Conservation (phyloP, 78 protist genomes). For the Mastigamoeba balamuthi region DNA sequence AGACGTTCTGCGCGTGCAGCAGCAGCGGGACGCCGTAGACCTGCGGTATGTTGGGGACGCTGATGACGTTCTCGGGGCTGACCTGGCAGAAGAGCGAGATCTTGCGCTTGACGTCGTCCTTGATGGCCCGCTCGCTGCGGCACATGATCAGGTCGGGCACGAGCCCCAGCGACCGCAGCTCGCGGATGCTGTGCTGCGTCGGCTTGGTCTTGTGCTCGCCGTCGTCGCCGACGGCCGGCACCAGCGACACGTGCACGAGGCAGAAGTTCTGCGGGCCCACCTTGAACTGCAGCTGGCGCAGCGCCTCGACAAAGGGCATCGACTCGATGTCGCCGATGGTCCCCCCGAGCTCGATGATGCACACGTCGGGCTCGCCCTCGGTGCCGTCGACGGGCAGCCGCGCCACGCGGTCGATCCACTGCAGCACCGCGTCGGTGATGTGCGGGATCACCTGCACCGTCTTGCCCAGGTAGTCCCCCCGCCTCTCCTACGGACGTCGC, state of each 20-base stretch:
- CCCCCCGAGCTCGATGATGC: constrained; percentile 90
- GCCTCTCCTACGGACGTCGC: constrained; percentile 71
- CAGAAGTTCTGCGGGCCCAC: constrained; percentile 73
- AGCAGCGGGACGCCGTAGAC: constrained; percentile 83
- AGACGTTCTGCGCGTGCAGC: constrained; percentile 48
- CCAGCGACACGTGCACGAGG: constrained; percentile 58
- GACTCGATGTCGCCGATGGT: constrained; percentile 94
- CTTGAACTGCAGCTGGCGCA: constrained; percentile 85
- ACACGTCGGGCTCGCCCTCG: constrained; percentile 71
- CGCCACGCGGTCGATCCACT: constrained; percentile 89
- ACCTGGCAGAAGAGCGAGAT: constrained; percentile 85
- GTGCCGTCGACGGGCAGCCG: constrained; percentile 64
- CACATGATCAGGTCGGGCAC: constrained; percentile 86
- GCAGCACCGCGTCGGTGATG: constrained; percentile 74
- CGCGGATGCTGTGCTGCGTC: constrained; percentile 81
- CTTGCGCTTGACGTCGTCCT: constrained; percentile 38
- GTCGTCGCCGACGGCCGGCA: constrained; percentile 65
- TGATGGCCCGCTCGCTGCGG: constrained; percentile 58
- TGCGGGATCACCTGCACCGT: constrained; percentile 99
- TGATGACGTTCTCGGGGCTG: constrained; percentile 45
- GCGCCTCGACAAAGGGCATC: constrained; percentile 93
- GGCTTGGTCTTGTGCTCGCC: constrained; percentile 98
- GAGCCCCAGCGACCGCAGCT: constrained; percentile 82
- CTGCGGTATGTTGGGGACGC: constrained; percentile 77
- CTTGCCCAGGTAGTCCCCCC: constrained; percentile 93